These are phyloP conservation scores for Sugiyamaella paludigena DNA, from an alignment of 1,139 yeast genomes.

Conservation along the genomic window DNA sequence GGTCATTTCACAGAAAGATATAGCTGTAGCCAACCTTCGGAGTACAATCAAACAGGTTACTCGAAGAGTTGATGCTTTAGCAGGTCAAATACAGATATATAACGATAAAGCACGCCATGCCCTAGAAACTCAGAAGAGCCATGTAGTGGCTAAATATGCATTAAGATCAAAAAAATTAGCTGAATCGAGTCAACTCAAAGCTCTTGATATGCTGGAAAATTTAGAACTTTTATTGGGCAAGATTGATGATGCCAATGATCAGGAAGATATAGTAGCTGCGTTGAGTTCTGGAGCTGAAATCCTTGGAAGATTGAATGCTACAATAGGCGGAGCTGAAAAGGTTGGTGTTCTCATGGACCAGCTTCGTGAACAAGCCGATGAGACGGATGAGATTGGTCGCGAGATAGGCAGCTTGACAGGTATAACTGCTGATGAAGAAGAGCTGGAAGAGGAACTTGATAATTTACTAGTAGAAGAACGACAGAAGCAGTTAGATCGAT, in stretches of 20 bases:
- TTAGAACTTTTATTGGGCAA: conserved; percentile 35
- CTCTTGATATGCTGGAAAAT: conserved; percentile 34
- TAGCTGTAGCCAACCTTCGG: conserved; percentile 33
- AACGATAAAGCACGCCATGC: conserved; percentile 29
- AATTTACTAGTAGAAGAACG: conserved; percentile 10
- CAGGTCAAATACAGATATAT: conserved; percentile 25
- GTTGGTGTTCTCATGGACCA: conserved; percentile 39
- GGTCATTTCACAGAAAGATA: conserved; percentile 32
- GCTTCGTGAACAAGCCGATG: conserved; percentile 35
- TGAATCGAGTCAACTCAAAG: conserved; percentile 31
- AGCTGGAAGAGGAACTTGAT: conserved; percentile 33
- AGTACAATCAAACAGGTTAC: conserved; percentile 30
- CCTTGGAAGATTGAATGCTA: conserved; percentile 33
- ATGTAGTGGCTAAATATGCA: conserved; percentile 32
- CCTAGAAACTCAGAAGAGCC: conserved; percentile 25
- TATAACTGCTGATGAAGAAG: conserved; percentile 30
- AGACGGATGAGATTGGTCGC: conserved; percentile 35
- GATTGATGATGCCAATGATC: conserved; percentile 32
- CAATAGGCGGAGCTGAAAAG: conserved; percentile 37
- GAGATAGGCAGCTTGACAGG: conserved; percentile 30
- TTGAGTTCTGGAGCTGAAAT: conserved; percentile 34
- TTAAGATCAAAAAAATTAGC: conserved; percentile 30
- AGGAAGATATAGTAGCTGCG: conserved; percentile 32
- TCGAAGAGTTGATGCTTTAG: conserved; percentile 29
- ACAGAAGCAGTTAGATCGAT: conserved; percentile 1